Percentiles rank a stretch among this genome's conserved stretches.
Conservation (phyloP, 345 rosid species). For the Hibiscus syriacus region DNA sequence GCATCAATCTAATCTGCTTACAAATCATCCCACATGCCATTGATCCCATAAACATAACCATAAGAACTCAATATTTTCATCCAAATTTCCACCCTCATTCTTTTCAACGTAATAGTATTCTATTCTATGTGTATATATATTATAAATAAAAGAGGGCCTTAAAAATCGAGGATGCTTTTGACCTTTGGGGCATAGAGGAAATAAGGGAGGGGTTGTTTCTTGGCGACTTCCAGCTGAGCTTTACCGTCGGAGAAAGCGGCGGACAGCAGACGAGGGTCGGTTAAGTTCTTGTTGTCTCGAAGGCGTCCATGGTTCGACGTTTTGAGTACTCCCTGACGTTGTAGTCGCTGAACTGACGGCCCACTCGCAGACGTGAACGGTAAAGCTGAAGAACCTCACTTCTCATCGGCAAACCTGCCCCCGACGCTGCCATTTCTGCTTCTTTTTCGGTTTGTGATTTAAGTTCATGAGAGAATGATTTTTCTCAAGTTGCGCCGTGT, state of each 20-base stretch:
- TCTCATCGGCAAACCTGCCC: constrained; percentile 19
- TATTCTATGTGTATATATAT: too few species aligned
- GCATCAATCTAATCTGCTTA: too few species aligned
- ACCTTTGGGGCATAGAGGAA: constrained; percentile 61
- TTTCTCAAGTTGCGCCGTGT: too few species aligned
- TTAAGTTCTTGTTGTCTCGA: constrained; percentile 39
- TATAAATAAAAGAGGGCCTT: too few species aligned
- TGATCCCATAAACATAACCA: too few species aligned
- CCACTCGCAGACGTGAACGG: constrained; percentile 65
- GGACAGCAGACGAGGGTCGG: constrained; percentile 38
- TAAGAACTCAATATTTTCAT: too few species aligned
- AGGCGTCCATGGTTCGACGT: constrained; percentile 68
- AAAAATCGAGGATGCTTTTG: too few species aligned
- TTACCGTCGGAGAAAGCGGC: constrained; percentile 32
- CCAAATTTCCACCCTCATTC: too few species aligned
- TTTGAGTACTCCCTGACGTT: constrained; percentile 55
- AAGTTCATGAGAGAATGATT: too few species aligned
- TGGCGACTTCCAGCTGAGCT: constrained; percentile 36
- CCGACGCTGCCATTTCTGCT: constrained; percentile 15
- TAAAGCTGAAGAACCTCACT: constrained; percentile 46
- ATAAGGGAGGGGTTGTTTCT: constrained; percentile 55
- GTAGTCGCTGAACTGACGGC: constrained; percentile 49
- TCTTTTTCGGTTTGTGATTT: too few species aligned
- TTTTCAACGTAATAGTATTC: too few species aligned
- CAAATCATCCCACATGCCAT: too few species aligned